phyloP scores from a whole-genome alignment of 306 rosid species.

The Prunus armeniaca region DNA sequence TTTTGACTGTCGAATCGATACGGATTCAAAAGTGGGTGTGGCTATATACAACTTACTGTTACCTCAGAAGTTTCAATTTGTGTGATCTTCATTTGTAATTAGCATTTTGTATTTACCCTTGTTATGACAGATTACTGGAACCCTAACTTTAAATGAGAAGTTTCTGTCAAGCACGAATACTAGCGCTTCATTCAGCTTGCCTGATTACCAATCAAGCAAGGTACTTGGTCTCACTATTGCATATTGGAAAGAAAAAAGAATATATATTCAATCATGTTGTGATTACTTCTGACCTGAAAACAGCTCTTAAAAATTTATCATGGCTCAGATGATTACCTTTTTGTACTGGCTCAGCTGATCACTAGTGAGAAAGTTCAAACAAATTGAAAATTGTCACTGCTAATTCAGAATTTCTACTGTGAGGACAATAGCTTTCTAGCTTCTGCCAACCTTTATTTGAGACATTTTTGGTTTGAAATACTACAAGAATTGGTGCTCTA shows the following conservation, averaged over 20 bases:
- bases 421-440: neutral
- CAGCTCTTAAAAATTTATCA: neutral
- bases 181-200: slow-evolving; percentile 17
- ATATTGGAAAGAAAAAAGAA: too few relatives aligned
- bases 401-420: neutral
- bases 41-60: neutral
- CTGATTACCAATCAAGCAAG: slow-evolving; percentile 22
- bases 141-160: neutral
- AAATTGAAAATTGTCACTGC: neutral
- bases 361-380: neutral
- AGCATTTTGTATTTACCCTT: neutral
- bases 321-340: neutral
- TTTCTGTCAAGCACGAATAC: slow-evolving; percentile 10
- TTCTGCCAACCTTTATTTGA: neutral
- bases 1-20: neutral
- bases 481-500: neutral
- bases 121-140: slow-evolving; percentile 15
- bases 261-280: neutral
- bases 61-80: neutral
- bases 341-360: neutral
- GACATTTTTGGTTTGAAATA: too few relatives aligned
- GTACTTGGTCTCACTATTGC: neutral
- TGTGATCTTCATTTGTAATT: neutral
- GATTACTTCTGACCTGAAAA: neutral
- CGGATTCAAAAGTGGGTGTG: slow-evolving; percentile 8